Conservation (phyloP, 2,329 filamentous ascomycete species). For the Phaeosphaeria sp. region DNA sequence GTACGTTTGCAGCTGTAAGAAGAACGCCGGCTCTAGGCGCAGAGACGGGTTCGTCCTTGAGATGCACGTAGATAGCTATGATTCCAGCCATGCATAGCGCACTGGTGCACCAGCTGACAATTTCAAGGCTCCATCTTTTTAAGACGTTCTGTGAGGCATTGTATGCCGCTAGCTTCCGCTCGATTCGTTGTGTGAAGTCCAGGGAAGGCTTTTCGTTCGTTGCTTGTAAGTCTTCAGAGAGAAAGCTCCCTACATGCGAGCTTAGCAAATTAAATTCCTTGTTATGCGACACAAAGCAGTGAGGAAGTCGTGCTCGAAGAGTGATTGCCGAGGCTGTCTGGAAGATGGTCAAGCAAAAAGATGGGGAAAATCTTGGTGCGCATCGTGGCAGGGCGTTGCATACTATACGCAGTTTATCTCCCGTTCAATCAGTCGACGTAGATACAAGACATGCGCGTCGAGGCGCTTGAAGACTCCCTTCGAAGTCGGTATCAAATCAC, state of each 20-base stretch:
- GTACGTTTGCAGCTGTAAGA: constrained; percentile 13
- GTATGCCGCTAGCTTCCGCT: constrained; percentile 17
- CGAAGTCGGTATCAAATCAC: too few relatives aligned
- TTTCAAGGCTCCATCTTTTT: constrained; percentile 23
- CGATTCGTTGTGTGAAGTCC: constrained; percentile 21
- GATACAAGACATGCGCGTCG: too few relatives aligned
- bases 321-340: too few relatives aligned
- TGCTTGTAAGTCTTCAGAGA: not conserved
- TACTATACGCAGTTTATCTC: too few relatives aligned
- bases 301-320: too few relatives aligned
- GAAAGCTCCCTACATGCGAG: not conserved
- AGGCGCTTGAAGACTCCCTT: too few relatives aligned
- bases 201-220: constrained; percentile 1
- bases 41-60: not conserved
- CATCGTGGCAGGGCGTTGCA: too few relatives aligned
- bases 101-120: constrained; percentile 21
- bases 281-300: too few relatives aligned
- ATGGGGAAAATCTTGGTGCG: too few relatives aligned
- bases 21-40: not conserved
- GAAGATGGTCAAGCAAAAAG: too few relatives aligned
- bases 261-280: not conserved
- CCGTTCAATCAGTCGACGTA: too few relatives aligned
- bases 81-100: constrained; percentile 15
- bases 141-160: constrained; percentile 14
- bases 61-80: constrained; percentile 8